Evolutionary conservation across 305 asterid genomes (phyloP).

Genomic region (Fraxinus baroniana): DNA sequence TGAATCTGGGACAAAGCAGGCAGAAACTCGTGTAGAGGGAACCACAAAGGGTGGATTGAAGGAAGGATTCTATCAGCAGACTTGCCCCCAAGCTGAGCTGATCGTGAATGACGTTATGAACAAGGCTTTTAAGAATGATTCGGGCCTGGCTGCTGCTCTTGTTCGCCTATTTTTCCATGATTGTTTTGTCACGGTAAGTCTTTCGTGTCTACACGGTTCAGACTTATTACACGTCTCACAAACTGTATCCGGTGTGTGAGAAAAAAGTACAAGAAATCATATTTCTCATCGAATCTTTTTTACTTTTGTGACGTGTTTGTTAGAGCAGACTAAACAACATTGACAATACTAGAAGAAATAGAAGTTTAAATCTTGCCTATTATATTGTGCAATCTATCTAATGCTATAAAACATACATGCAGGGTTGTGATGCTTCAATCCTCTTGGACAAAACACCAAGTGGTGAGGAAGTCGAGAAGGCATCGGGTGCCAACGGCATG

Average conservation of each 20-base stretch:
- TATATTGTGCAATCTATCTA: not conserved
- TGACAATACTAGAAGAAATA: not conserved
- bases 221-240: not conserved
- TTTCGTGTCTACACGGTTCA: not conserved
- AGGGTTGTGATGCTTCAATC: conserved; percentile 72
- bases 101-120: conserved; percentile 33
- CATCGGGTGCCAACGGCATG: conserved; percentile 40
- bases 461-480: conserved; percentile 50
- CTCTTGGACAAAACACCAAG: conserved; percentile 49
- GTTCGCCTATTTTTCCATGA: conserved; percentile 61
- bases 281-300: not conserved
- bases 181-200: conserved; percentile 53
- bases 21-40: not conserved
- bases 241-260: not conserved
- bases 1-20: not conserved
- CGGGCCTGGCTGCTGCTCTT: conserved; percentile 43
- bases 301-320: not conserved
- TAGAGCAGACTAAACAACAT: not conserved
- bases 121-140: conserved; percentile 38
- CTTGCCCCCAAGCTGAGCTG: conserved; percentile 56
- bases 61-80: conserved; percentile 41
- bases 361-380: not conserved
- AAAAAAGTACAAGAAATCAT: not conserved
- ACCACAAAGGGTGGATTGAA: conserved; percentile 17
- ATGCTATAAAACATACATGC: conserved; percentile 5